A percentile compares a stretch with the other conserved stretches of the same genome.
Evolutionary conservation across 768 basidiomycete species (phyloP).

Genomic region (Rhodotorula sphaerocarpa): DNA sequence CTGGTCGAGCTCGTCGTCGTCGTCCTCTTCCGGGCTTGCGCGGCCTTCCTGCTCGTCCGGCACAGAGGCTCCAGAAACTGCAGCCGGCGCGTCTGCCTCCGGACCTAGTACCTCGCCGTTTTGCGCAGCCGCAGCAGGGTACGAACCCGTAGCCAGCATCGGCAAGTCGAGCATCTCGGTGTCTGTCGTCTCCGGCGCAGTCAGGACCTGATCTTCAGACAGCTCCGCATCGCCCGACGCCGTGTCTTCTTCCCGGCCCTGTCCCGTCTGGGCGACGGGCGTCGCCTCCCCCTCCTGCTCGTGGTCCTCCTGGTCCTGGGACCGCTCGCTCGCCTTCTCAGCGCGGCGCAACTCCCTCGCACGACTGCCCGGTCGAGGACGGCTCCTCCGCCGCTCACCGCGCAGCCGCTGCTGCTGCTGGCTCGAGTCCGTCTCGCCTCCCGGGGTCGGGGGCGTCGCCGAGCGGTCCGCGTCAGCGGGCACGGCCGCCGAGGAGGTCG

Average conservation of each 20-base stretch:
- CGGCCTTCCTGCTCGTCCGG: neutral
- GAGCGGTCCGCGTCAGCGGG: too few species aligned
- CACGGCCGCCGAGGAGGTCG: too few species aligned
- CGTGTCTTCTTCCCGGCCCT: neutral
- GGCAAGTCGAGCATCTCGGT: neutral
- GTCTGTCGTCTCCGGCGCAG: neutral
- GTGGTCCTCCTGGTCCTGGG: neutral
- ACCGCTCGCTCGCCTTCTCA: too few species aligned
- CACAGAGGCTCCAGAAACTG: neutral
- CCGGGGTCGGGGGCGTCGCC: too few species aligned
- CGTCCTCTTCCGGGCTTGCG: neutral
- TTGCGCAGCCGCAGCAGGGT: too few species aligned
- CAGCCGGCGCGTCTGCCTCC: neutral
- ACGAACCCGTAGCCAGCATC: too few species aligned
- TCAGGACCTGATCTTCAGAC: too few species aligned
- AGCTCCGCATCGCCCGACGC: neutral
- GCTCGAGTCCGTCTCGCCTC: too few species aligned
- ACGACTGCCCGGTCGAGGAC: too few species aligned
- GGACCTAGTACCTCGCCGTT: neutral
- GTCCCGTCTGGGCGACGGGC: neutral
- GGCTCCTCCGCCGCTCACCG: too few species aligned
- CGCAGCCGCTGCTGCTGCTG: too few species aligned
- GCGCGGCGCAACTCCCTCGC: too few species aligned
- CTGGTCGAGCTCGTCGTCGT: conserved; percentile 7
- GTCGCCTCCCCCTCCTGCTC: neutral